These are phyloP conservation scores for Thyridium curvatum DNA, from an alignment of 2,329 filamentous ascomycete species.

Conservation along the genomic window DNA sequence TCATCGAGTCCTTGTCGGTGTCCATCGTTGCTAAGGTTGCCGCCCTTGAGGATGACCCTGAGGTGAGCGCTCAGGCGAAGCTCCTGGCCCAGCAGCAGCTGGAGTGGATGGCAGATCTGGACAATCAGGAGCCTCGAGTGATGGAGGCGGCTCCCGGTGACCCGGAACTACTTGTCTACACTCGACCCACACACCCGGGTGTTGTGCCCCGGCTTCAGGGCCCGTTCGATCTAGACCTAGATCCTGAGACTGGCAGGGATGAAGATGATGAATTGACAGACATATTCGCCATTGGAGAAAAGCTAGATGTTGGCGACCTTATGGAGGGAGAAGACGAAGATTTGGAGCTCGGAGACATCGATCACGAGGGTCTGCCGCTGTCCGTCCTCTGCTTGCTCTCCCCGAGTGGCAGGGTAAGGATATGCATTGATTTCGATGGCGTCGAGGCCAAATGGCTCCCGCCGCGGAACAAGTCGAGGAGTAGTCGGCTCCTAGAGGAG, in stretches of 20 bases:
- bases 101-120: conserved; percentile 61
- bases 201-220: conserved; percentile 55
- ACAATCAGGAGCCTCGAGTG: conserved; percentile 54
- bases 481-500: conserved; percentile 29
- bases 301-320: conserved; percentile 51
- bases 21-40: conserved; percentile 72
- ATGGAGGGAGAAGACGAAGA: conserved; percentile 62
- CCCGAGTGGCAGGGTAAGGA: conserved; percentile 52
- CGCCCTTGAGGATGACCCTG: conserved; percentile 53
- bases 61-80: conserved; percentile 44
- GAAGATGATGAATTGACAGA: conserved; percentile 54
- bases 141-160: conserved; percentile 44
- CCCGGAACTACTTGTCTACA: conserved; percentile 47
- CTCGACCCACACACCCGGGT: conserved; percentile 50
- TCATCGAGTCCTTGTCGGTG: conserved; percentile 77
- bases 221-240: conserved; percentile 51
- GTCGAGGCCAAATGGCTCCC: conserved; percentile 63
- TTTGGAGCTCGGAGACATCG: conserved; percentile 47
- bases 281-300: conserved; percentile 57
- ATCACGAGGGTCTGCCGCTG: conserved; percentile 54
- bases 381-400: conserved; percentile 54
- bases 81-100: conserved; percentile 58
- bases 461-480: conserved; percentile 44
- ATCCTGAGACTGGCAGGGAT: conserved; percentile 43
- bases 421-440: conserved; percentile 56